Conservation (phyloP, 2,329 filamentous ascomycete genomes). For the Xylaria sp. region DNA sequence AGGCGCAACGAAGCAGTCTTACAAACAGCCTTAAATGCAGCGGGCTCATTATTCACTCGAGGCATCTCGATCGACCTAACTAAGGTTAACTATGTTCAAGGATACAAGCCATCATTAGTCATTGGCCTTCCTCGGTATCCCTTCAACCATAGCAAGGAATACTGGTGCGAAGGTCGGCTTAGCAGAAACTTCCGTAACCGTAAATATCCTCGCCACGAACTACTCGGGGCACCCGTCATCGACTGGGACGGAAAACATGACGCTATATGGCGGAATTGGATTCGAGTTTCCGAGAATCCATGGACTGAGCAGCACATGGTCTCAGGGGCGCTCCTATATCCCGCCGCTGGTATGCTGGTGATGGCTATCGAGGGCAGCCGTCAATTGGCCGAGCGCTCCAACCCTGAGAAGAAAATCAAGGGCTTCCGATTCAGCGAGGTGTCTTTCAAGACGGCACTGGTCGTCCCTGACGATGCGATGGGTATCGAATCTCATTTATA, state of each 20-base stretch:
- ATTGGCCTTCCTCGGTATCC: constrained; percentile 40
- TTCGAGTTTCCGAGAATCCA: constrained; percentile 39
- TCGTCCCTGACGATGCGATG: constrained; percentile 25
- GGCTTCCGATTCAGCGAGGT: constrained; percentile 35
- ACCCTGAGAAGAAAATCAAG: constrained; percentile 23
- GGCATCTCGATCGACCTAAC: constrained; percentile 26
- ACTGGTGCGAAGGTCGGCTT: constrained; percentile 43
- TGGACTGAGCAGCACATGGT: constrained; percentile 47
- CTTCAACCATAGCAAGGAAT: constrained; percentile 38
- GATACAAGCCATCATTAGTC: constrained; percentile 16
- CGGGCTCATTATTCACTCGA: constrained; percentile 29
- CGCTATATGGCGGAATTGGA: constrained; percentile 43
- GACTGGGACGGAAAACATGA: constrained; percentile 37
- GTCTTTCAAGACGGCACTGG: constrained; percentile 29
- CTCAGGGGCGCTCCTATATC: constrained; percentile 40
- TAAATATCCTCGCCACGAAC: constrained; percentile 37
- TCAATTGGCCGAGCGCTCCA: constrained; percentile 30
- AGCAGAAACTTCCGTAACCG: constrained; percentile 36
- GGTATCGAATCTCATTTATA: constrained; percentile 34
- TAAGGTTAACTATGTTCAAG: constrained; percentile 13
- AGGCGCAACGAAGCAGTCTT: constrained; percentile 11
- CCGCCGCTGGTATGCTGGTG: constrained; percentile 45
- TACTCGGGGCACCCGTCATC: constrained; percentile 39
- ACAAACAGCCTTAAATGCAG: constrained; percentile 10
- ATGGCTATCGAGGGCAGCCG: constrained; percentile 45